phyloP scores from a whole-genome alignment of 2,329 filamentous ascomycete species.

The Sclerotinia minor region DNA sequence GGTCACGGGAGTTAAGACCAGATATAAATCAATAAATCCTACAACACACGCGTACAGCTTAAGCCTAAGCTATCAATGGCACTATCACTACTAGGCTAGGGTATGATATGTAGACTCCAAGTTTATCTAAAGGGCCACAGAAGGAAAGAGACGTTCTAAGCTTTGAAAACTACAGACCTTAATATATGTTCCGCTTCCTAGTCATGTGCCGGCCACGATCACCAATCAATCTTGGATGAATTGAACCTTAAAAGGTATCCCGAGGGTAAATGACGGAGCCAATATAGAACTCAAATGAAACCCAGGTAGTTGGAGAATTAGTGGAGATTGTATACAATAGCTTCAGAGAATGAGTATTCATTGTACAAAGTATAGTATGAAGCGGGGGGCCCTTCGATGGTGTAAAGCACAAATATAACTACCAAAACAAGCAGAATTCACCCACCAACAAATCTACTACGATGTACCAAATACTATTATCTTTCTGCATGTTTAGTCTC shows the following conservation, averaged over 20 bases:
- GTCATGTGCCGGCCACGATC: neutral
- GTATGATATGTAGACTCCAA: constrained; percentile 16
- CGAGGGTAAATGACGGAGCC: too few relatives aligned
- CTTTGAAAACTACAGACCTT: neutral
- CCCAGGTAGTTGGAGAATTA: too few relatives aligned
- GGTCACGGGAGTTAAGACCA: too few relatives aligned
- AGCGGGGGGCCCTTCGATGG: neutral
- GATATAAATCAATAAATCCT: neutral
- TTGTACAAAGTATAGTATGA: neutral
- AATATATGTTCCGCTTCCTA: neutral
- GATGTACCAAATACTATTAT: neutral
- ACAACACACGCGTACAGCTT: neutral
- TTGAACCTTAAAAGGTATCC: neutral
- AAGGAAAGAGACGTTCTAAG: neutral
- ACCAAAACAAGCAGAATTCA: neutral
- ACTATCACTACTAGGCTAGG: neutral
- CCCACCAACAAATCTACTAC: neutral
- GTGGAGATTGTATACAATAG: too few relatives aligned
- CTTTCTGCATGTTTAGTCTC: neutral
- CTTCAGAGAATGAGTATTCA: too few relatives aligned
- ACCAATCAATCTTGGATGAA: neutral
- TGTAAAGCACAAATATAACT: neutral
- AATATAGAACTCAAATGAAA: too few relatives aligned
- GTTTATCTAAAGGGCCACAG: neutral
- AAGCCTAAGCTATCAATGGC: constrained; percentile 1